These are phyloP conservation scores for Aspergillus pseudoterreus DNA, from an alignment of 2,329 filamentous ascomycete genomes.

Conservation along the genomic window DNA sequence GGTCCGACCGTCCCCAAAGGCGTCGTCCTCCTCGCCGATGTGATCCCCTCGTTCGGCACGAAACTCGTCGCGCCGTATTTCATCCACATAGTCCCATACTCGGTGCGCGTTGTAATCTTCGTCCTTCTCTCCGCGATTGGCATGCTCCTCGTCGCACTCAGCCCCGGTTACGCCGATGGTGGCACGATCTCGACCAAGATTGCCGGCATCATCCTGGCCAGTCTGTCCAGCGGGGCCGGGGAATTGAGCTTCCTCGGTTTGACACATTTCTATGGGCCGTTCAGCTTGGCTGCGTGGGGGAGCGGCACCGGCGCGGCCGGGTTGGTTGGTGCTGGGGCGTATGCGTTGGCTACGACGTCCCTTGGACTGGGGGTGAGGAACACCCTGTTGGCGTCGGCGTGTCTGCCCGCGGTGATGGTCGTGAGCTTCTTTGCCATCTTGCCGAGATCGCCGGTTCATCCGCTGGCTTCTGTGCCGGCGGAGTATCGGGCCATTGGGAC, in stretches of 20 bases:
- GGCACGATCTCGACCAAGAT: slow-evolving; percentile 71
- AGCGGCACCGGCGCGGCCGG: slow-evolving; percentile 89
- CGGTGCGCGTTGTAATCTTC: slow-evolving; percentile 68
- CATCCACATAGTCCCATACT: slow-evolving; percentile 82
- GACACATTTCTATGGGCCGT: slow-evolving; percentile 87
- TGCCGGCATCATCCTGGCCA: slow-evolving; percentile 77
- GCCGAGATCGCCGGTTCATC: slow-evolving; percentile 63
- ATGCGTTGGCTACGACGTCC: slow-evolving; percentile 79
- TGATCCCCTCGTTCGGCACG: slow-evolving; percentile 81
- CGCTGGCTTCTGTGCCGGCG: slow-evolving; percentile 38
- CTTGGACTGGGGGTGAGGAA: slow-evolving; percentile 69
- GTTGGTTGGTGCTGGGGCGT: slow-evolving; percentile 79
- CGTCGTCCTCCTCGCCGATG: slow-evolving; percentile 87
- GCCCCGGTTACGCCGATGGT: slow-evolving; percentile 56
- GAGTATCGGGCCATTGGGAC: slow-evolving; percentile 55
- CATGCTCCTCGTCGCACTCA: slow-evolving; percentile 85
- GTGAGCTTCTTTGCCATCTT: slow-evolving; percentile 80
- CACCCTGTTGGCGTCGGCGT: slow-evolving; percentile 73
- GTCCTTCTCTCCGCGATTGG: slow-evolving; percentile 72
- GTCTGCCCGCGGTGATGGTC: slow-evolving; percentile 75
- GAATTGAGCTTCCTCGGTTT: slow-evolving; percentile 88
- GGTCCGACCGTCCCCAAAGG: slow-evolving; percentile 82
- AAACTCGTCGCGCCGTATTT: slow-evolving; percentile 92
- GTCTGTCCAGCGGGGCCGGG: slow-evolving; percentile 78
- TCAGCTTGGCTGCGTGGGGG: slow-evolving; percentile 86